Percentiles rank a stretch among this genome's conserved stretches.
These are phyloP conservation scores for Colletotrichum tabaci DNA, from an alignment of 2,329 filamentous ascomycete genomes.

Conservation along the genomic window DNA sequence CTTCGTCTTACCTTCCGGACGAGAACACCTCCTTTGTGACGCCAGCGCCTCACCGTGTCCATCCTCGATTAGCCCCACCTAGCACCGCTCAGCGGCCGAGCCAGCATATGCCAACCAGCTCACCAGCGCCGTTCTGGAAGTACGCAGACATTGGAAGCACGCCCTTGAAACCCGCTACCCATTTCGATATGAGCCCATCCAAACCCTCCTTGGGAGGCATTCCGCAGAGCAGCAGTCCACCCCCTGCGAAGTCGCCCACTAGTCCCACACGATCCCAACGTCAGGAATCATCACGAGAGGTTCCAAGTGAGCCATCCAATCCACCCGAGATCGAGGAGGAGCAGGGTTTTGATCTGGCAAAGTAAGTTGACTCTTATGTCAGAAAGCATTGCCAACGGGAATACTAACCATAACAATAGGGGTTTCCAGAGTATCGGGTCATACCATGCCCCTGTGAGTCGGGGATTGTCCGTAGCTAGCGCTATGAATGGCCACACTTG, in stretches of 20 bases:
- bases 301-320: slow-evolving; percentile 44
- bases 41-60: slow-evolving; percentile 80
- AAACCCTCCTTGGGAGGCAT: slow-evolving; percentile 59
- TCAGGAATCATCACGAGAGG: slow-evolving; percentile 43
- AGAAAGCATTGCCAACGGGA: not conserved
- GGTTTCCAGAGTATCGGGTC: slow-evolving; percentile 77
- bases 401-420: slow-evolving; percentile 56
- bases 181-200: slow-evolving; percentile 72
- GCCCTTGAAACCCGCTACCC: slow-evolving; percentile 67
- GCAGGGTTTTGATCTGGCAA: slow-evolving; percentile 71
- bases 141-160: slow-evolving; percentile 84
- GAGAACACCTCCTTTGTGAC: slow-evolving; percentile 76
- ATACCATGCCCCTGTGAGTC: slow-evolving; percentile 70
- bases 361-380: slow-evolving; percentile 57
- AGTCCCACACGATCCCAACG: slow-evolving; percentile 61
- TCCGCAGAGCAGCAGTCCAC: slow-evolving; percentile 73
- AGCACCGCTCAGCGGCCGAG: slow-evolving; percentile 86
- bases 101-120: slow-evolving; percentile 88
- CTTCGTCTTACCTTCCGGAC: slow-evolving; percentile 74
- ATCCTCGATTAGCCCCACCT: slow-evolving; percentile 82
- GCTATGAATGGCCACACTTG: slow-evolving; percentile 53
- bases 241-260: slow-evolving; percentile 66
- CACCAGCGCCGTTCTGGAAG: slow-evolving; percentile 90
- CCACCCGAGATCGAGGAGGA: slow-evolving; percentile 61
- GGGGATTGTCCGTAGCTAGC: slow-evolving; percentile 60